A percentile compares a stretch with the other conserved stretches of the same genome.
Conservation (phyloP, 2,329 filamentous ascomycete species). For the Aspergillus calidoustus region DNA sequence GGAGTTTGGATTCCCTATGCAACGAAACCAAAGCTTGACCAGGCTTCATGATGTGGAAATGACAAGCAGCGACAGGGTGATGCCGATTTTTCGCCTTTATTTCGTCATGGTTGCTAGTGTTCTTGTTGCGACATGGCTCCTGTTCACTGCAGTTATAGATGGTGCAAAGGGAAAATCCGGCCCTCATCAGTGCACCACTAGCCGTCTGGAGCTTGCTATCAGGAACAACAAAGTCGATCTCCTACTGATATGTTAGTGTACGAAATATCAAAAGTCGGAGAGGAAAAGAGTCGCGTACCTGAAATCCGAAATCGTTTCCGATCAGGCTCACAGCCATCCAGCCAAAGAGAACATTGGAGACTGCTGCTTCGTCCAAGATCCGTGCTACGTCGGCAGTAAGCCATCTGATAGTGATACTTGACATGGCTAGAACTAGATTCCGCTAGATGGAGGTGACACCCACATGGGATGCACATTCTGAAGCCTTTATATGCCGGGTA, state of each 20-base stretch:
- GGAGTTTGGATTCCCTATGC: not conserved
- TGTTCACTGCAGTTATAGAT: not conserved
- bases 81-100: not conserved
- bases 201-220: not conserved
- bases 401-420: not conserved
- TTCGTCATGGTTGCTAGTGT: not conserved
- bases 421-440: not conserved
- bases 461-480: not conserved
- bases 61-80: not conserved
- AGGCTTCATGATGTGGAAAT: not conserved
- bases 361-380: not conserved
- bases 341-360: not conserved
- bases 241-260: not conserved
- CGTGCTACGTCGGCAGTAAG: not conserved
- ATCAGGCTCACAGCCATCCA: not conserved
- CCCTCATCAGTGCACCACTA: not conserved
- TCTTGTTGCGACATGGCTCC: not conserved
- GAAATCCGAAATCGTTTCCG: not conserved
- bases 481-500: not conserved
- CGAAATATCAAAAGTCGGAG: not conserved
- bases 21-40: not conserved
- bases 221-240: not conserved
- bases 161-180: not conserved
- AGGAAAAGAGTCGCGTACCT: not conserved
- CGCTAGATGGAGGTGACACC: not conserved